phyloP scores from a whole-genome alignment of 495 filamentous ascomycete genomes.

The Daldinia decipiens region DNA sequence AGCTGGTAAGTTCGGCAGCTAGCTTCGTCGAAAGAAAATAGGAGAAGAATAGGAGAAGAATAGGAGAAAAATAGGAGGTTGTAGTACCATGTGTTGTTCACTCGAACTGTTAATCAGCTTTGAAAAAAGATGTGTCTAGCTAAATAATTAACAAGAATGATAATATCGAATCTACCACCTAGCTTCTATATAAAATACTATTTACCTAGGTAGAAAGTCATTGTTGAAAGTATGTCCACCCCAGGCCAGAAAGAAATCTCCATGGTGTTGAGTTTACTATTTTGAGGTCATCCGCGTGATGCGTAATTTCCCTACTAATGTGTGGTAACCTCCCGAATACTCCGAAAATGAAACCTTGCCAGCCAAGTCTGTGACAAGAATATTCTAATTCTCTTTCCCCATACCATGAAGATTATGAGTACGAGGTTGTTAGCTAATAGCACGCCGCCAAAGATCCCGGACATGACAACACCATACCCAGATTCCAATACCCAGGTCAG shows the following conservation, averaged over 20 bases:
- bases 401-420: constrained; percentile 65
- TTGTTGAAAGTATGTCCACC: background rate
- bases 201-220: background rate
- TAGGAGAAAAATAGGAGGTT: background rate
- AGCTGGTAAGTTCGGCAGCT: constrained; percentile 20
- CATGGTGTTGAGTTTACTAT: background rate
- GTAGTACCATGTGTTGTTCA: background rate
- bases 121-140: background rate
- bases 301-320: constrained; percentile 40
- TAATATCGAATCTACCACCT: background rate
- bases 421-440: constrained; percentile 66
- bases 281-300: constrained; percentile 2
- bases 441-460: constrained; percentile 65
- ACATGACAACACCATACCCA: constrained; percentile 68
- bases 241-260: background rate
- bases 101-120: background rate
- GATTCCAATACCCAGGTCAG: constrained; percentile 66
- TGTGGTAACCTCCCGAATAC: constrained; percentile 53
- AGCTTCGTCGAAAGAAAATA: background rate
- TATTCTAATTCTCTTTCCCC: constrained; percentile 65
- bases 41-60: background rate
- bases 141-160: background rate
- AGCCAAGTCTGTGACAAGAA: constrained; percentile 64
- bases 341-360: constrained; percentile 58
- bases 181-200: background rate